Evolutionary conservation across 2,329 filamentous ascomycete species (phyloP).

Genomic region (Alternaria brassicae): DNA sequence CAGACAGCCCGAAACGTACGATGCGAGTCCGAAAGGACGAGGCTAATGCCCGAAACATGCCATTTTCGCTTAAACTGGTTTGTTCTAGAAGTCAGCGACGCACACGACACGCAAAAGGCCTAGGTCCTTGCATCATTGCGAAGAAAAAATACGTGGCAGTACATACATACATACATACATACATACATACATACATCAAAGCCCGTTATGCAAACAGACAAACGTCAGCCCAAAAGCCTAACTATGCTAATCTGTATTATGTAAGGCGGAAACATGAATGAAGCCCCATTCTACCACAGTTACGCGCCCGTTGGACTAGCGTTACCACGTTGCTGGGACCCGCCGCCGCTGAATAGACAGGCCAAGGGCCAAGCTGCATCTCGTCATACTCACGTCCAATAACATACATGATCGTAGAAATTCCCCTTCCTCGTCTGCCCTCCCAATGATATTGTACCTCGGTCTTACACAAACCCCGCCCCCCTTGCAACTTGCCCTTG

Average conservation of each 20-base stretch:
- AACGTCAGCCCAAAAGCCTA: not conserved
- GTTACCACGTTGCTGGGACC: not conserved
- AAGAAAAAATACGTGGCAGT: not conserved
- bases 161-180: too few species aligned
- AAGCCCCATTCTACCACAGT: not conserved
- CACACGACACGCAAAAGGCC: not conserved
- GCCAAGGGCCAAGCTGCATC: not conserved
- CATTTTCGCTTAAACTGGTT: slow-evolving; percentile 1
- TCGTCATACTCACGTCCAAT: not conserved
- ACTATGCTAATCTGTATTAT: not conserved
- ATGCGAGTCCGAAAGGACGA: not conserved
- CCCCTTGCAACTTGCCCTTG: not conserved
- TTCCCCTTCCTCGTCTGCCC: not conserved
- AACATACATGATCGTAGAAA: not conserved
- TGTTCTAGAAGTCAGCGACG: slow-evolving; percentile 2
- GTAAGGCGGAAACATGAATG: not conserved
- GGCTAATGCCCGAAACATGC: slow-evolving; percentile 2
- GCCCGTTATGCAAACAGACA: not conserved
- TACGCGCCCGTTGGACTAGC: slow-evolving; percentile 5
- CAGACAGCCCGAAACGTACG: not conserved
- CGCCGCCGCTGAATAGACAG: not conserved
- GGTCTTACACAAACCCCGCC: not conserved
- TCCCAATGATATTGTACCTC: not conserved
- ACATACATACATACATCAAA: too few species aligned
- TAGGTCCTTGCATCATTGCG: not conserved